Base-by-base conservation (phyloP, 768 basidiomycete species). In the Mycena galopus region DNA sequence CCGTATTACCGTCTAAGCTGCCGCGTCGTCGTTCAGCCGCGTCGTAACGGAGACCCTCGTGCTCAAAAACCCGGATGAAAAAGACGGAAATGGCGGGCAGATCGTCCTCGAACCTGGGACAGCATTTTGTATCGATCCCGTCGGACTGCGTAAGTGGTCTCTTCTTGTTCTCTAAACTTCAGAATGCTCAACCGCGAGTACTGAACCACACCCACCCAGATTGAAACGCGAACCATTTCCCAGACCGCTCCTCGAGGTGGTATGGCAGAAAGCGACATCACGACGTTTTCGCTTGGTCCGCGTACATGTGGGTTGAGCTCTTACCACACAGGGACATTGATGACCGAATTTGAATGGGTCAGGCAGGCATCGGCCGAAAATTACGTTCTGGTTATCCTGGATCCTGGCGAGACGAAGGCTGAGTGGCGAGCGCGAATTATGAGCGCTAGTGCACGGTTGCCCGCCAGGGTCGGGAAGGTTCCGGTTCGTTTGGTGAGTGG, bases 161-260 rank as follows among this genome's bases (percentile, higher is more conserved):
- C n/a, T 25, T 4, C 29, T 50, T 11, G 3, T n/a, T 25, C 2
- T 51, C 47, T 2, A 7, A n/a, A 3, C 19, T 3, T 23, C 5
- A 4, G 19, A 19, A 5, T 4, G 29, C 27, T 17, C 35, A 27
- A 35, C 27, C 16, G n/a, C 16, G 30, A 3, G 6, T n/a, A n/a
- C n/a, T n/a, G n/a, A n/a, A n/a, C n/a, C n/a, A n/a, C n/a, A n/a
- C n/a, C n/a, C n/a, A n/a, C 6, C 11, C 29, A 68, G 67, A 68
- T 30, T 61, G 53, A 12, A 68, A 68, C 27, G 10, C 67, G 5
- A 59, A 60, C 9, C n/a, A 37, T 25, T 68, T 68, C 25, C 50
- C 47, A 6, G 37, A 68, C 39, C 59, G 78, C 35, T 81, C 84
- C 19, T 80, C 81, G 29, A 77, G 84, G 55, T 87, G 86, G 86